Evolutionary conservation across 1,284 basidiomycete species (phyloP), one percentile per base, ranked within the genome.

Genomic region (Pisolithus thermaeus): DNA sequence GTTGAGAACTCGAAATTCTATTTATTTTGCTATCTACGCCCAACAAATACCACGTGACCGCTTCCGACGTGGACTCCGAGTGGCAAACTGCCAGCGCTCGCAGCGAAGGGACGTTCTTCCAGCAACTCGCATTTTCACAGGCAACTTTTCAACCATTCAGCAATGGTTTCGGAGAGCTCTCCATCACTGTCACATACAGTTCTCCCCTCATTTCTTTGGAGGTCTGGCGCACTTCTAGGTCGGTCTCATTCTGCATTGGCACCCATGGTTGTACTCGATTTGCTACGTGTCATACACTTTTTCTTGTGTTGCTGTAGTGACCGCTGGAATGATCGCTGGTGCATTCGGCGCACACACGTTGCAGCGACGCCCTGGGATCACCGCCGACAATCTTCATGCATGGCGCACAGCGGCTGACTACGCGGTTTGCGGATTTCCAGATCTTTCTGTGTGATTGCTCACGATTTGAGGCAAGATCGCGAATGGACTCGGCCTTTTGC

Each of bases 401-500:
- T 88, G 82, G 78, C 70, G 73, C 56, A 82, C 76, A 16, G 87
- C 82, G 7, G 72, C 83, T 3, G 72, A 74, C 52, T 89, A 88
- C 62, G 75, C 79, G 54, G 86, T 88, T 63, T 44, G 78, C 66
- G n/a, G 22, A 22, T 23, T 45, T n/a, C 46, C 40, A 32, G 40
- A 14, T 47, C 2, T 43, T 37, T 40, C 39, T 16, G 38, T 27
- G 27, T 16, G 9, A 28, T 46, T 32, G 52, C 57, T 70, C 45
- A 67, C 44, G n/a, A 16, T 16, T 35, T 20, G 32, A 7, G 43
- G 9, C 32, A 55, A 89, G 84, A 76, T 92, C 46, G 84, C 80
- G 65, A 92, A 92, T 59, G 91, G 90, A 14, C 74, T 93, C 16
- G 87, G 79, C 0, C 69, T 92, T 38, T 70, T 92, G 56, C 70